Evolutionary conservation across 768 basidiomycete genomes (phyloP), one percentile per base, ranked within the genome.

Genomic region (Leccinum ochraceum): DNA sequence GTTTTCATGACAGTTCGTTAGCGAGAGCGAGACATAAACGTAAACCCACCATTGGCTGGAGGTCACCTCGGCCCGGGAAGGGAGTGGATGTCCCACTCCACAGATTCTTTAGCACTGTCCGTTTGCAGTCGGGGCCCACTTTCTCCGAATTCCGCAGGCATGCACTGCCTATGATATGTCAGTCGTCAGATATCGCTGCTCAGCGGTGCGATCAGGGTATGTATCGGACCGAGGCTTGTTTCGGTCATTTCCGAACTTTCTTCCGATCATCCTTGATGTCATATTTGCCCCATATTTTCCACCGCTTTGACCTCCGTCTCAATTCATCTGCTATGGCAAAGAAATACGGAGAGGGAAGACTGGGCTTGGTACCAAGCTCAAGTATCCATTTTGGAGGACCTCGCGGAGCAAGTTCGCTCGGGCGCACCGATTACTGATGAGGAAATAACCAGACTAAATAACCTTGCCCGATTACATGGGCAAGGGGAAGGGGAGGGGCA

Each of bases 241-340:
- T 36, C 17, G 8, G 10, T 10, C 54, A 24, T 39, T 56, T 5
- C 2, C 10, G 13, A 8, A 16, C 42, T 30, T 37, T 60, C n/a
- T 22, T 17, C 34, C 10, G 17, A n/a, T 54, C 22, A 7, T 39
- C 13, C 46, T 3, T 14, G 3, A 75, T 75, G 74, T 57, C 59
- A 30, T 89, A 89, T 74, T 74, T 87, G 59, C 86, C 85, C 30
- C 87, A 90, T 65, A 75, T 86, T 56, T 56, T 89, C 87, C 32
- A 75, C 86, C 52, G 86, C 86, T 9, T 77, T 89, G 66, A 84
- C 82, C 52, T 88, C 88, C 24, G 71, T 89, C 61, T 84, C 87
- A 30, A 84, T 88, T 58, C 87, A 91, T 73, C 76, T 88, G 36
- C 79, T 89, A 42, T 79, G 74, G 67, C 80, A 83, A 56, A 79